These are phyloP conservation scores for Basidiobolus meristosporus DNA, from an alignment of 371 early-diverging fungal genomes.

Conservation along the genomic window DNA sequence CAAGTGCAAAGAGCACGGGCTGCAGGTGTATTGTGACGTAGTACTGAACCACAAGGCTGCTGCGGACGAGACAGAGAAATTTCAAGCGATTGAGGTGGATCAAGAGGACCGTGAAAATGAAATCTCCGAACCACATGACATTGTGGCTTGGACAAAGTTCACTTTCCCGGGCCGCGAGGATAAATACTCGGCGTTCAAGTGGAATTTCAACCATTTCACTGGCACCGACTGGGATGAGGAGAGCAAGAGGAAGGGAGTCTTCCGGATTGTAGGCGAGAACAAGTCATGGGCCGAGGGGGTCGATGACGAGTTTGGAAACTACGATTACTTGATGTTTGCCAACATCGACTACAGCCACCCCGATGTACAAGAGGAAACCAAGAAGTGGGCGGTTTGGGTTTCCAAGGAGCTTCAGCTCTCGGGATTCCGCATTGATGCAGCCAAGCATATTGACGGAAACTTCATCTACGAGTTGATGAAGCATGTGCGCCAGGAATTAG, in stretches of 20 bases:
- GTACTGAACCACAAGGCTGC: slow-evolving; percentile 1
- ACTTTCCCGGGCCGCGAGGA: slow-evolving; percentile 13
- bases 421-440: slow-evolving; percentile 18
- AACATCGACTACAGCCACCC: slow-evolving; percentile 14
- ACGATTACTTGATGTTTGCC: slow-evolving; percentile 17
- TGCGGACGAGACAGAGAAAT: neutral
- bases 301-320: slow-evolving; percentile 18
- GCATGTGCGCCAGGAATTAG: slow-evolving; percentile 5
- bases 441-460: slow-evolving; percentile 13
- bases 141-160: slow-evolving; percentile 15
- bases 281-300: slow-evolving; percentile 18
- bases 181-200: slow-evolving; percentile 16
- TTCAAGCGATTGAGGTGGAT: neutral
- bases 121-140: slow-evolving; percentile 11
- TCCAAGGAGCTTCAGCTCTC: slow-evolving; percentile 13
- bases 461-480: slow-evolving; percentile 12
- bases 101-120: slow-evolving; percentile 10
- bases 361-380: slow-evolving; percentile 13
- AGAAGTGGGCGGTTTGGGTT: slow-evolving; percentile 14
- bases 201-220: slow-evolving; percentile 13
- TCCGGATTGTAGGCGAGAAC: slow-evolving; percentile 14
- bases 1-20: slow-evolving; percentile 2
- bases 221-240: slow-evolving; percentile 16
- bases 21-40: neutral
- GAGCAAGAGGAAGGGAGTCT: slow-evolving; percentile 8